Evolutionary conservation across 2,329 filamentous ascomycete genomes (phyloP).

Genomic region (Aureobasidium sp.): DNA sequence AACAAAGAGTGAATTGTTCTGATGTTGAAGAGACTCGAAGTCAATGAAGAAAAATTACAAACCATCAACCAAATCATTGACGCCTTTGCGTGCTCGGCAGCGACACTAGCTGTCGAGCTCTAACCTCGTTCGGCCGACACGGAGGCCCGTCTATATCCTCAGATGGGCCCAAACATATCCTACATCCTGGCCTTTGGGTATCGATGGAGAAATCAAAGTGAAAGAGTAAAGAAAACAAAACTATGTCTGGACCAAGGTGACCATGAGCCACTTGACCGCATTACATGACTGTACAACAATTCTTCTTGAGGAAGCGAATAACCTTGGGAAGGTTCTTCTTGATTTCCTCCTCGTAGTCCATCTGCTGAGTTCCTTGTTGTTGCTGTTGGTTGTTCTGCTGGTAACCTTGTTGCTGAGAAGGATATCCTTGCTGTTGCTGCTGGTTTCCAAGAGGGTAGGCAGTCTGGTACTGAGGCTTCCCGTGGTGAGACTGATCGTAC

Average conservation of each 20-base stretch:
- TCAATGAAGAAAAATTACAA: background rate
- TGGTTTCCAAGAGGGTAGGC: slow-evolving; percentile 36
- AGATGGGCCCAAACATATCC: background rate
- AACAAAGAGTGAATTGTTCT: background rate
- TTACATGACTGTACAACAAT: slow-evolving; percentile 71
- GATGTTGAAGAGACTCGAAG: background rate
- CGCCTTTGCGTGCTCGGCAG: background rate
- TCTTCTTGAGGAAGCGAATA: slow-evolving; percentile 54
- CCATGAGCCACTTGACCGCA: background rate
- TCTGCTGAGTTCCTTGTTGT: slow-evolving; percentile 37
- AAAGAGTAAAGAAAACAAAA: background rate
- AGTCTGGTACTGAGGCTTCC: slow-evolving; percentile 34
- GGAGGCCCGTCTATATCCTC: background rate
- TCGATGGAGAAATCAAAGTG: background rate
- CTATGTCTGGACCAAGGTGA: background rate
- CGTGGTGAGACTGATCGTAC: slow-evolving; percentile 42
- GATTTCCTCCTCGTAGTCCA: slow-evolving; percentile 54
- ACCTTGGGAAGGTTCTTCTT: slow-evolving; percentile 55
- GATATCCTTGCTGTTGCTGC: slow-evolving; percentile 36
- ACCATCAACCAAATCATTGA: background rate
- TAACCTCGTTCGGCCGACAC: background rate
- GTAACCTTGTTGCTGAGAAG: slow-evolving; percentile 38
- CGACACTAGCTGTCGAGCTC: background rate
- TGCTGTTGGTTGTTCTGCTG: slow-evolving; percentile 41
- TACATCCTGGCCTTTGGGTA: background rate